A percentile compares a stretch with the other conserved stretches of the same genome.
Evolutionary conservation across 345 rosid species (phyloP).

Genomic region (Heritiera fomes): DNA sequence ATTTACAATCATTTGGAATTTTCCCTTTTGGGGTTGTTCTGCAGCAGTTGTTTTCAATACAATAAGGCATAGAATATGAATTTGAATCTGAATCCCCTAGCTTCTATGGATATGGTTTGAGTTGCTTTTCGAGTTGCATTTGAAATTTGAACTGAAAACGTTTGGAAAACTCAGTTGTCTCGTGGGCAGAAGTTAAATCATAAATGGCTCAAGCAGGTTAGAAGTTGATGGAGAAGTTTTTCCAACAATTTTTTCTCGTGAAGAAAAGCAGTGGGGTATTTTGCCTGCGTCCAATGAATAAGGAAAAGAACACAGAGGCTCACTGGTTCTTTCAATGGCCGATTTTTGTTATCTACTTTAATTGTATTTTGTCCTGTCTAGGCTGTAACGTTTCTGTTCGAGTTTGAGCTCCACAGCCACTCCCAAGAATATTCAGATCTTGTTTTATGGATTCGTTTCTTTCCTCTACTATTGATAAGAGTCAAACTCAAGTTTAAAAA

Average conservation of each 20-base stretch:
- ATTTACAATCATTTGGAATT: neutral
- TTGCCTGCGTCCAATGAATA: neutral
- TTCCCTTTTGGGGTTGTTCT: neutral
- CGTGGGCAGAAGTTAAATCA: neutral
- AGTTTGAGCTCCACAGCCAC: neutral
- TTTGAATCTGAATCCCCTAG: neutral
- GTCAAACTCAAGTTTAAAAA: too few relatives aligned
- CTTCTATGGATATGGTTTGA: neutral
- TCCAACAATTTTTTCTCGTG: neutral
- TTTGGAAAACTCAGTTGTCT: neutral
- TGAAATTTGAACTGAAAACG: slow-evolving; percentile 9
- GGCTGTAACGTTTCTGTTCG: neutral
- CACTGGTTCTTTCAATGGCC: neutral
- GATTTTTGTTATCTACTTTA: neutral
- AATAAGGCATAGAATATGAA: neutral
- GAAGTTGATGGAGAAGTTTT: neutral
- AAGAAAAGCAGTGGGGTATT: neutral
- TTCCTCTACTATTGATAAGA: too few relatives aligned
- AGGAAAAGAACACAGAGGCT: neutral
- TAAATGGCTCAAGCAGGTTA: neutral
- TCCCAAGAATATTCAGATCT: neutral
- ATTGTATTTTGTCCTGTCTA: neutral
- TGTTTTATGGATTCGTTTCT: neutral
- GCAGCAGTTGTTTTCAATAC: neutral
- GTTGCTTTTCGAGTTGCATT: neutral